A percentile compares a stretch with the other conserved stretches of the same genome.
These are phyloP conservation scores for Turritis glabra DNA, from an alignment of 345 rosid species.

Conservation along the genomic window DNA sequence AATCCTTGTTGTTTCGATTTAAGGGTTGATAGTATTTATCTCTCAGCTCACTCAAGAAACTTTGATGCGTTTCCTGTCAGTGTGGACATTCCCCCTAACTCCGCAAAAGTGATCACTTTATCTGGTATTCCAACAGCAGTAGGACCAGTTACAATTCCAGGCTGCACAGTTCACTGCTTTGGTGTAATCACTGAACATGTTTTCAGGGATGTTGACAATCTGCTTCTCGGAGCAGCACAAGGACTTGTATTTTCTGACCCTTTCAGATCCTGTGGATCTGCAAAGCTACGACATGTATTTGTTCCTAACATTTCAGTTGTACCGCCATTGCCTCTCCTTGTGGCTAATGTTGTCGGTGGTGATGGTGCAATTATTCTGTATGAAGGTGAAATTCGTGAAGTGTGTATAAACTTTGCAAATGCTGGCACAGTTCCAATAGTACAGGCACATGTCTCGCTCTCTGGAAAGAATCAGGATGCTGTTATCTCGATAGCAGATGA, in stretches of 20 bases:
- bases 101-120: slow-evolving; percentile 92
- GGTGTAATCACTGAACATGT: slow-evolving; percentile 95
- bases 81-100: slow-evolving; percentile 87
- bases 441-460: slow-evolving; percentile 87
- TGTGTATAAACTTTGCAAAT: slow-evolving; percentile 84
- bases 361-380: slow-evolving; percentile 88
- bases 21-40: slow-evolving; percentile 91
- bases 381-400: slow-evolving; percentile 93
- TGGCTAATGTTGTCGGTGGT: slow-evolving; percentile 84
- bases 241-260: slow-evolving; percentile 99
- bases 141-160: slow-evolving; percentile 78
- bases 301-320: slow-evolving; percentile 85
- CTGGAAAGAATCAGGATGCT: slow-evolving; percentile 97
- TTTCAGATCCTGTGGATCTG: slow-evolving; percentile 91
- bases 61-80: slow-evolving; percentile 94
- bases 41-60: slow-evolving; percentile 81
- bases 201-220: slow-evolving; percentile 91
- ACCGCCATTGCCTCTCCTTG: slow-evolving; percentile 78
- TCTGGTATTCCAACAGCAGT: slow-evolving; percentile 92
- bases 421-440: slow-evolving; percentile 94
- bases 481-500: slow-evolving; percentile 75
- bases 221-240: slow-evolving; percentile 96
- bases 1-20: slow-evolving; percentile 96
- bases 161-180: slow-evolving; percentile 94
- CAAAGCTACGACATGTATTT: slow-evolving; percentile 68